Conservation (phyloP, 805 yeast genomes). For the Suhomyces faveliae region DNA sequence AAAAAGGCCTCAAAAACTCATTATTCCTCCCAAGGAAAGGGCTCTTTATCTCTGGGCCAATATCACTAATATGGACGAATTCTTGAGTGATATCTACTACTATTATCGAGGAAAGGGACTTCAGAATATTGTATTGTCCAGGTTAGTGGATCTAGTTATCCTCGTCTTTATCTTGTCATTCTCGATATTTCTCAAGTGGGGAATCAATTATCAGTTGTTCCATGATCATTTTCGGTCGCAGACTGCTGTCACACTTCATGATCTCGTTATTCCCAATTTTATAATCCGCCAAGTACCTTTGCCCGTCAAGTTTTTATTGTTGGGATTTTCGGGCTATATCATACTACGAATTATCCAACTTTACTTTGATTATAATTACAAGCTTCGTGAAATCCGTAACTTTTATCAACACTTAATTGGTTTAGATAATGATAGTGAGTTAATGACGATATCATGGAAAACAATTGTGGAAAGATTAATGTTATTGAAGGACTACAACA, state of each 20-base stretch:
- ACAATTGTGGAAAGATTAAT: conserved; percentile 74
- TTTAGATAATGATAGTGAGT: conserved; percentile 68
- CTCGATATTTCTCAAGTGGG: conserved; percentile 75
- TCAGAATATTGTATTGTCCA: conserved; percentile 68
- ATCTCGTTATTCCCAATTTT: conserved; percentile 42
- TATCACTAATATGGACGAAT: conserved; percentile 85
- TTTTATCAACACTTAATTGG: conserved; percentile 73
- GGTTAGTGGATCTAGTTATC: conserved; percentile 66
- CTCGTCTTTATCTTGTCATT: conserved; percentile 77
- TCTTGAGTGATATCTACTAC: conserved; percentile 75
- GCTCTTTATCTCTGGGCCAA: conserved; percentile 98
- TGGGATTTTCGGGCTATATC: conserved; percentile 58
- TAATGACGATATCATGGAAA: conserved; percentile 94
- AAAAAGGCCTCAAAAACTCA: conserved; percentile 5
- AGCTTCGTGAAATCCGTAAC: conserved; percentile 68
- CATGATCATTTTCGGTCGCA: conserved; percentile 21
- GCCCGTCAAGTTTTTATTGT: conserved; percentile 55
- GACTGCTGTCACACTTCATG: conserved; percentile 28
- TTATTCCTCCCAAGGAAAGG: conserved; percentile 56
- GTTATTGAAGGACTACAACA: conserved; percentile 76
- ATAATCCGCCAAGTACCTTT: conserved; percentile 41
- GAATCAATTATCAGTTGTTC: conserved; percentile 60
- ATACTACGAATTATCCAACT: conserved; percentile 53
- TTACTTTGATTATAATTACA: conserved; percentile 56
- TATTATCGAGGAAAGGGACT: conserved; percentile 87